Percentiles rank a stretch among this genome's conserved stretches.
Conservation (phyloP, 768 basidiomycete genomes). For the Tulasnella sp. region DNA sequence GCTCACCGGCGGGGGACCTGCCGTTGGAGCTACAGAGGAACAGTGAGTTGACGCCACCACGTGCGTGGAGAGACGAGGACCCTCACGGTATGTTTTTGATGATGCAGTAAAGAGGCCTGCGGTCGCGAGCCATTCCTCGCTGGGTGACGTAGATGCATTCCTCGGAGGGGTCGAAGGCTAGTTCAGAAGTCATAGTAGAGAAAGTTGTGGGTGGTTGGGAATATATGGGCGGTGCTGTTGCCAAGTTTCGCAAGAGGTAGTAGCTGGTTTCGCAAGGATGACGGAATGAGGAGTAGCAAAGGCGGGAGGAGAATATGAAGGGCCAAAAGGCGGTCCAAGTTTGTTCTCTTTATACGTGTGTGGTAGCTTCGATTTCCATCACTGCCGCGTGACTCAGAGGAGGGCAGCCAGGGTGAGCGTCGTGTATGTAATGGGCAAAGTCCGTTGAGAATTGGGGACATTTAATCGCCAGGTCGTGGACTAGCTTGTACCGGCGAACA, state of each 20-base stretch:
- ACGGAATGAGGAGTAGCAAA: background rate
- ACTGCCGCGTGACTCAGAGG: too few relatives aligned
- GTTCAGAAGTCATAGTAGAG: background rate
- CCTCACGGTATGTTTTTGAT: conserved; percentile 14
- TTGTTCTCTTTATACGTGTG: conserved; percentile 9
- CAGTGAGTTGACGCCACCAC: background rate
- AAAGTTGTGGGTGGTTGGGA: background rate
- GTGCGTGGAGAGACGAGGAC: background rate
- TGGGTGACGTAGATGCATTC: conserved; percentile 11
- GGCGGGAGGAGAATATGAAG: background rate
- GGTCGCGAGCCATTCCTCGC: conserved; percentile 10
- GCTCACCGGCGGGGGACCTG: conserved; percentile 2
- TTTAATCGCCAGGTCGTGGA: too few relatives aligned
- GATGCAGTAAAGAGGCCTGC: conserved; percentile 9
- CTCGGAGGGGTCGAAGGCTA: background rate
- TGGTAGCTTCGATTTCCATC: too few relatives aligned
- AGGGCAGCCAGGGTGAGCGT: too few relatives aligned
- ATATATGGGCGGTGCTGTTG: background rate
- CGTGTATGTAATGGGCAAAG: too few relatives aligned
- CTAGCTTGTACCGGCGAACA: too few relatives aligned
- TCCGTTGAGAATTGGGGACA: too few relatives aligned
- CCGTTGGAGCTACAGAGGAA: background rate
- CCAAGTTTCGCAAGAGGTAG: background rate
- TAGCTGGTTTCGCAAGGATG: background rate
- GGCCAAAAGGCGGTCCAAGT: background rate